Evolutionary conservation across 371 early-diverging fungal species (phyloP), one percentile per base, ranked within the genome.

Genomic region (Mortierella sp.): DNA sequence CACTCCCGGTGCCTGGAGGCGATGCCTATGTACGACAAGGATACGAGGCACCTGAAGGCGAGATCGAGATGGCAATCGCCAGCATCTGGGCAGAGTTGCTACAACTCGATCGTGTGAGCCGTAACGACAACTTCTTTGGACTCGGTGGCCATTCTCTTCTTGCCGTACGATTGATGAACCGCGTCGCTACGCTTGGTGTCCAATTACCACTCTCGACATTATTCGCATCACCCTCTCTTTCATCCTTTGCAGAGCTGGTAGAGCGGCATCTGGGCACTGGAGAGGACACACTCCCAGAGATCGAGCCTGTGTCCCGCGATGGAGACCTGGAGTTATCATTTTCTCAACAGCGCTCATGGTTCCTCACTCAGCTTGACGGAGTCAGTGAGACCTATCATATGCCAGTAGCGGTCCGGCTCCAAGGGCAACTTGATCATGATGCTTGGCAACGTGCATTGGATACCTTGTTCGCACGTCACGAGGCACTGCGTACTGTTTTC

Each of bases 61-160:
- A 54, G 16, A 37, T 46, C 17, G 62, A 61, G 54, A 34, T 16
- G 14, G 19, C 43, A 5, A 21, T 61, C 6, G 62, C 62, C 5
- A 7, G 6, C 2, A 54, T 61, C n/a, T 61, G 62, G 62, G n/a
- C 53, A 7, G 54, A 61, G 7, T 12, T 61, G 13, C 53, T 61
- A 3, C 29, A 37, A 14, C 17, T 61, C 25, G 62, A 46, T 34
- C 12, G 46, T 13, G 39, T 61, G n/a, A 45, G 62, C 29, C 62
- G 62, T 14, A 37, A 63, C 45, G 64, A 63, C 21, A 51, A 52
- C 25, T 63, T 63, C 29, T 63, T 57, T 37, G 25, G 14, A 14
- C 31, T 63, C 4, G 64, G 64, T 19, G 64, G 34, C 34, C 34
- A 34, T 34, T 34, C 34, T 4, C 34, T 34, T 34, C 34, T 34